Evolutionary conservation across 805 yeast genomes (phyloP).

Genomic region (Teunomyces atbi): DNA sequence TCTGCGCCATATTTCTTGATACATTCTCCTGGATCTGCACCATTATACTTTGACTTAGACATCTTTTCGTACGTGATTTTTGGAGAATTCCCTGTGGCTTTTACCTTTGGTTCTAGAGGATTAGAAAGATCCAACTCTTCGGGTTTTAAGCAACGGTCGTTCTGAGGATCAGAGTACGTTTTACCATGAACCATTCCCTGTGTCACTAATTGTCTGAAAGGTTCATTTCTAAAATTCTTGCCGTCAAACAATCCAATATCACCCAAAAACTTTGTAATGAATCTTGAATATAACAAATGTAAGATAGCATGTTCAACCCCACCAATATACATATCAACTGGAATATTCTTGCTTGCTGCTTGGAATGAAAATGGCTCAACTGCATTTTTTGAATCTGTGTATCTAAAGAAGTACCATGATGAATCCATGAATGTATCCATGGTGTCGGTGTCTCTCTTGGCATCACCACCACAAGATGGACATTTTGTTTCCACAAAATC

Average conservation of each 20-base stretch:
- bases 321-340: constrained; percentile 89
- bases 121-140: constrained; percentile 58
- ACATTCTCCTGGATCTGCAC: constrained; percentile 83
- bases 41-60: constrained; percentile 95
- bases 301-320: constrained; percentile 97
- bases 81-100: constrained; percentile 51
- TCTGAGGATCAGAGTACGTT: constrained; percentile 70
- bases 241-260: constrained; percentile 71
- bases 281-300: constrained; percentile 84
- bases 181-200: constrained; percentile 99
- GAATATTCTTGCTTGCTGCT: constrained; percentile 55
- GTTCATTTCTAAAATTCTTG: constrained; percentile 61
- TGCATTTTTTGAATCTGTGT: constrained; percentile 67
- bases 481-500: constrained; percentile 74
- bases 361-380: constrained; percentile 51
- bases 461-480: constrained; percentile 73
- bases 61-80: constrained; percentile 75
- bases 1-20: constrained; percentile 84
- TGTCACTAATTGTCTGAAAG: constrained; percentile 74
- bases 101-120: constrained; percentile 44
- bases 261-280: constrained; percentile 75
- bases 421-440: constrained; percentile 99
- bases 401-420: constrained; percentile 93
- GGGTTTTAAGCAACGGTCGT: constrained; percentile 74
- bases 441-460: constrained; percentile 91